Percentiles rank a stretch among this genome's conserved stretches.
Evolutionary conservation across 2,329 filamentous ascomycete species (phyloP).

Genomic region (Pestalotiopsis sp.): DNA sequence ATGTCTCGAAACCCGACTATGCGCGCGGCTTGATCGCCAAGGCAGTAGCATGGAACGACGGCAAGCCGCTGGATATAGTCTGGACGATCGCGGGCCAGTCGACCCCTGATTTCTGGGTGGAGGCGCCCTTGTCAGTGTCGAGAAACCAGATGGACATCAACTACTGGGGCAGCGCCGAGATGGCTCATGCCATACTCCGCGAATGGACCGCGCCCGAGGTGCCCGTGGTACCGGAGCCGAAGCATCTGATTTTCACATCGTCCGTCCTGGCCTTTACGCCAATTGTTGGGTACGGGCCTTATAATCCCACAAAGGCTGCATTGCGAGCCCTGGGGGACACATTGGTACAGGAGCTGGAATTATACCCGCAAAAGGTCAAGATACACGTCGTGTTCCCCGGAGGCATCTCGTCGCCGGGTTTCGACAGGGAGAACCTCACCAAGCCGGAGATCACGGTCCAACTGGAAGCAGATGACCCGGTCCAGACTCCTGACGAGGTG

Average conservation of each 20-base stretch:
- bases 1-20: constrained; percentile 72
- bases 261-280: constrained; percentile 75
- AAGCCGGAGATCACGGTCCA: constrained; percentile 81
- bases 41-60: constrained; percentile 77
- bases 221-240: constrained; percentile 48
- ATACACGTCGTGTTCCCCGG: constrained; percentile 84
- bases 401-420: constrained; percentile 76
- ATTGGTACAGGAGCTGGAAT: constrained; percentile 76
- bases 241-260: constrained; percentile 86
- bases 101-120: constrained; percentile 74
- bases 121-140: constrained; percentile 66
- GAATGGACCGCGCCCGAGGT: constrained; percentile 66
- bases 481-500: constrained; percentile 76
- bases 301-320: constrained; percentile 83
- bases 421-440: constrained; percentile 70
- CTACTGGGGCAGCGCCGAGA: constrained; percentile 84
- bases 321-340: constrained; percentile 81
- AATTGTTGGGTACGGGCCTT: constrained; percentile 79
- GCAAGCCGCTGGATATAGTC: constrained; percentile 74
- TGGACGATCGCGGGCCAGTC: constrained; percentile 86
- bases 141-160: constrained; percentile 87
- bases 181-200: constrained; percentile 76
- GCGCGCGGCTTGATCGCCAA: constrained; percentile 70
- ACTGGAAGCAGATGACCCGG: constrained; percentile 80
- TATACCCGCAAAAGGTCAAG: constrained; percentile 83